phyloP scores from a whole-genome alignment of 352 stramenopile genomes.

The Pythium coloratum region DNA sequence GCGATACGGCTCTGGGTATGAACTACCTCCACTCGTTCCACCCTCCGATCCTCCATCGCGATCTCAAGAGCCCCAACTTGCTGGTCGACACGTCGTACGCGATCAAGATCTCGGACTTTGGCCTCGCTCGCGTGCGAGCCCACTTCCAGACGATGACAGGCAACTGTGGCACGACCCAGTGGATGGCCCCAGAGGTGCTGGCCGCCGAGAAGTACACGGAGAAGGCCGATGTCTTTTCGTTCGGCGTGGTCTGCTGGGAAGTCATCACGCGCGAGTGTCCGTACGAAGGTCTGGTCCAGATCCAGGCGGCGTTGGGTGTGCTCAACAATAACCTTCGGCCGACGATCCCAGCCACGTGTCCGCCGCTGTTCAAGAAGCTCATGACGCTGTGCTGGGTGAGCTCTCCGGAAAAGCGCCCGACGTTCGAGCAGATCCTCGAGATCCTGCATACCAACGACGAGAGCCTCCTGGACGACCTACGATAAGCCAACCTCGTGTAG shows the following conservation, averaged over 20 bases:
- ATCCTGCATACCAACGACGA: constrained; percentile 49
- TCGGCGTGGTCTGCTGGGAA: constrained; percentile 85
- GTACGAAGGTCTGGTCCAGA: constrained; percentile 90
- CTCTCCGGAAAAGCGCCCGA: constrained; percentile 72
- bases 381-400: constrained; percentile 86
- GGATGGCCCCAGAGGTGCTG: constrained; percentile 86
- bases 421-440: constrained; percentile 80
- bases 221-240: constrained; percentile 88
- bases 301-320: constrained; percentile 84
- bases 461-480: constrained; percentile 26
- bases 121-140: constrained; percentile 71
- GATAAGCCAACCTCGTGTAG: constrained; percentile 18
- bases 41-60: constrained; percentile 82
- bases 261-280: constrained; percentile 90
- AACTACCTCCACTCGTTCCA: constrained; percentile 89
- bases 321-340: constrained; percentile 88
- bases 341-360: constrained; percentile 73
- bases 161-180: constrained; percentile 86
- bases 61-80: constrained; percentile 87
- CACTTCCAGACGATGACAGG: constrained; percentile 89
- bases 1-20: constrained; percentile 83
- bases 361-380: constrained; percentile 78
- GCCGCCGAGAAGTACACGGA: constrained; percentile 86
- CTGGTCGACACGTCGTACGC: constrained; percentile 75
- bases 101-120: constrained; percentile 91